phyloP scores from a whole-genome alignment of 805 yeast species.

The Candida pseudoglaebosa region DNA sequence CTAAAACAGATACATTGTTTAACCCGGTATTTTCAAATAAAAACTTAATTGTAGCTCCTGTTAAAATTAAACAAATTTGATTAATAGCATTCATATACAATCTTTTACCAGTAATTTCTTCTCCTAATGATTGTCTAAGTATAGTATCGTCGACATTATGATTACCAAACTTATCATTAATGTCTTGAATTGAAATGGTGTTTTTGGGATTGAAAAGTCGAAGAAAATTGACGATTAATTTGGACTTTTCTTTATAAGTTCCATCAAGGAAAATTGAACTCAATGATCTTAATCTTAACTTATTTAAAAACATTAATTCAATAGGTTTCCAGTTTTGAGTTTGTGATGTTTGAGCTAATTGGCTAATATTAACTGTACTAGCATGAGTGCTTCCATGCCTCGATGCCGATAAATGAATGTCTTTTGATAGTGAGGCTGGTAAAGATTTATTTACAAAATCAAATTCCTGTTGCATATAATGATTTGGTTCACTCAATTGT shows the following conservation, averaged over 20 bases:
- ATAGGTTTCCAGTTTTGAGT: slow-evolving; percentile 2
- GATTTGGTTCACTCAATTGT: slow-evolving; percentile 13
- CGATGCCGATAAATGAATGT: slow-evolving; percentile 21
- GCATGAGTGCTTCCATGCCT: slow-evolving; percentile 19
- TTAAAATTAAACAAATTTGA: slow-evolving; percentile 13
- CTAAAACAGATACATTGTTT: slow-evolving; percentile 12
- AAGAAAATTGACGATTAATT: slow-evolving; percentile 17
- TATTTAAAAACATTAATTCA: slow-evolving; percentile 2
- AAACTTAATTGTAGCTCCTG: slow-evolving; percentile 13
- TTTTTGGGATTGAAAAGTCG: slow-evolving; percentile 9
- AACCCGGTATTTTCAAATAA: slow-evolving; percentile 14
- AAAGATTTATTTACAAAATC: slow-evolving; percentile 18
- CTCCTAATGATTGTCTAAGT: slow-evolving; percentile 9
- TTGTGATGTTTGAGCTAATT: slow-evolving; percentile 5
- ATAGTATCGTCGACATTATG: not conserved
- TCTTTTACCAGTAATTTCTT: slow-evolving; percentile 16
- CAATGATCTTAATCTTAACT: slow-evolving; percentile 9
- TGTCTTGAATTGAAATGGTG: slow-evolving; percentile 6
- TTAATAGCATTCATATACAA: slow-evolving; percentile 12
- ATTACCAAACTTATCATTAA: slow-evolving; percentile 1
- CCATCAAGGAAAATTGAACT: slow-evolving; percentile 23
- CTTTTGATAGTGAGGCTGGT: slow-evolving; percentile 18
- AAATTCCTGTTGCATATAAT: slow-evolving; percentile 12
- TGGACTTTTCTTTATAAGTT: slow-evolving; percentile 27
- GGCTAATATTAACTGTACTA: slow-evolving; percentile 14